Base-by-base conservation (phyloP, 306 rosid species). In the Dalbergia cultrata region DNA sequence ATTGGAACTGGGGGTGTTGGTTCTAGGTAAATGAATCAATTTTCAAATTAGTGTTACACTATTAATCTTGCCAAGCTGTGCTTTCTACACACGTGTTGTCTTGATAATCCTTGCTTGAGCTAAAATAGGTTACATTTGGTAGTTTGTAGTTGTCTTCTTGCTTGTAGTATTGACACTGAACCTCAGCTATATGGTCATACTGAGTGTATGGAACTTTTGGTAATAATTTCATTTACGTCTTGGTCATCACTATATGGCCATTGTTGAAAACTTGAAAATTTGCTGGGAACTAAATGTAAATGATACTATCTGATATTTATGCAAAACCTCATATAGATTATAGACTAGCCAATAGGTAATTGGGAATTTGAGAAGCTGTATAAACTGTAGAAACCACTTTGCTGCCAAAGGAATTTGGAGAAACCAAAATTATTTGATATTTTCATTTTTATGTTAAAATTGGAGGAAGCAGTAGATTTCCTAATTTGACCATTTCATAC, bases 1-100 rank as follows among this genome's bases (percentile, higher is more conserved):
- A 89, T 93, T 78, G 98, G 98, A 86, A 80, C 92, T 21, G 99
- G 99, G 50, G 99, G 98, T 45, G 97, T 95, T 73, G 99, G 98
- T 66, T 95, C 99, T 35, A 93, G 99, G 99, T 95, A 88, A 80
- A 44, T 56, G 33, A 73, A 53, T 52, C 47, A 22, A 68, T 59
- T 80, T 68, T 6, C 16, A 39, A 44, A 73, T 45, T 54, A 64
- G 26, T 44, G 19, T 37, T 52, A 44, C 43, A 47, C 13, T 53
- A 65, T 64, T 65, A 44, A 66, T 83, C 64, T 76, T 76, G 10
- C 47, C 7, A 43, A 41, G 58, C 61, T 5, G 4, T 69, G 62
- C 35, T 22, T 63, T 43, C 17, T 39, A n/a, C 34, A 14, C 4
- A 59, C 37, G 58, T 41, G 0, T 22, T 6, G 65, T 61, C 61